Evolutionary conservation across 2,329 filamentous ascomycete genomes (phyloP), one percentile per base, ranked within the genome.

Genomic region (Cercospora brassicicola): DNA sequence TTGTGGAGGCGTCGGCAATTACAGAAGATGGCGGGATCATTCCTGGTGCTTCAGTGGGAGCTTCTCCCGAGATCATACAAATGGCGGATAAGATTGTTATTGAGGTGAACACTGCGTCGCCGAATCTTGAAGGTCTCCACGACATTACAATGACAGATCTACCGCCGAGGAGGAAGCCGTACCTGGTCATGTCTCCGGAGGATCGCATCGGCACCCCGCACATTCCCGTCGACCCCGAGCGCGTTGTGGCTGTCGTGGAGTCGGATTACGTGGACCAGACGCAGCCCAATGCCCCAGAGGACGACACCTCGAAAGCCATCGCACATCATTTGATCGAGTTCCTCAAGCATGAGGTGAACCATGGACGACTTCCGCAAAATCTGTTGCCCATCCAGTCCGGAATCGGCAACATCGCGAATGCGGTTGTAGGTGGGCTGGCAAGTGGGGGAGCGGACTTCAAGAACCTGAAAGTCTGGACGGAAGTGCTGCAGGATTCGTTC

Each of bases 81-180:
- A 92, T 96, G 88, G 92, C 93, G 62, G 92, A 96, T 79, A 96
- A 96, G 86, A 88, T 96, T 81, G 93, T 96, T 76, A 92, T 96
- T 76, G 93, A 96, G 82, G 91, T 96, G 81, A 96, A 96, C 84
- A 96, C 93, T 0, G 84, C 92, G 1, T 87, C 91, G 61, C 93
- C 93, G 4, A 92, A 88, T 53, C 94, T 96, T 76, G 90, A 95
- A 79, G 93, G 92, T 62, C 86, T 96, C 18, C 93, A 96, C 84
- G 93, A 96, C 76, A 96, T 96, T 78, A 93, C 91, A 69, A 90
- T 94, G 86, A 92, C 90, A n/a, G 91, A 95, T 73, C 83, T 94
- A 10, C 93, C 93, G 18, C 93, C 93, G 2, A 82, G 85, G 72
- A 86, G 92, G 73, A 96, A 95, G 83, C 93, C 93, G 1, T 95